Evolutionary conservation across 2,329 filamentous ascomycete species (phyloP), one percentile per base, ranked within the genome.

Genomic region (Aspergillus floridensis): DNA sequence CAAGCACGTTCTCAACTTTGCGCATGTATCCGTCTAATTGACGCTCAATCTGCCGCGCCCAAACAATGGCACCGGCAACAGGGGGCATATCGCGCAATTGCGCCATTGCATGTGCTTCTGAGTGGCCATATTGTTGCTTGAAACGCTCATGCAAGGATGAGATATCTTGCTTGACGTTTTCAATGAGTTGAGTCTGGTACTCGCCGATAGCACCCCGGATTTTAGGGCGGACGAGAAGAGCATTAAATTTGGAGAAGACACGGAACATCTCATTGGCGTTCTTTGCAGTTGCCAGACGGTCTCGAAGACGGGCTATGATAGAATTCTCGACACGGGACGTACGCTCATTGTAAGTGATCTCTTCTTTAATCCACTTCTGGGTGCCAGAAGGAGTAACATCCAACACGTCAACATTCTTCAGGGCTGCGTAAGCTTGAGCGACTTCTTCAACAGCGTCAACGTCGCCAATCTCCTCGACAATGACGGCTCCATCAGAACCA

Each of bases 221-320:
- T 82, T 99, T 99, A n/a, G 95, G 95, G 60, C 95, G 88, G 58
- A 99, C 93, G 68, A 99, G 96, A 31, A 99, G 87, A 2, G 95
- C 95, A 73, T 99, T 99, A 84, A 99, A 99, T 74, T 98, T 98
- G 56, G 95, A 98, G 75, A 99, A 99, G 62, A 99, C 95, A 57
- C 96, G 90, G 76, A 99, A 99, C 95, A 99, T 99, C 77, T 99
- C 96, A 72, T 96, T 98, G 46, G 95, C 95, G 63, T 92, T 96
- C 82, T 96, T 97, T 12, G 95, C 93, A 6, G 92, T 96, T 14
- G 93, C 95, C 58, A 99, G 84, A 59, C 95, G 90, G 76, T 99
- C 95, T 70, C 95, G 86, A 32, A 99, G 82, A 56, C 92, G 86
- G 35, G 95, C 92, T 74, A 99, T 99, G 76, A 99, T 99, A 3